A percentile compares a stretch with the other conserved stretches of the same genome.
Evolutionary conservation across 2,329 filamentous ascomycete genomes (phyloP).

Genomic region (Aspergillus intermedius): DNA sequence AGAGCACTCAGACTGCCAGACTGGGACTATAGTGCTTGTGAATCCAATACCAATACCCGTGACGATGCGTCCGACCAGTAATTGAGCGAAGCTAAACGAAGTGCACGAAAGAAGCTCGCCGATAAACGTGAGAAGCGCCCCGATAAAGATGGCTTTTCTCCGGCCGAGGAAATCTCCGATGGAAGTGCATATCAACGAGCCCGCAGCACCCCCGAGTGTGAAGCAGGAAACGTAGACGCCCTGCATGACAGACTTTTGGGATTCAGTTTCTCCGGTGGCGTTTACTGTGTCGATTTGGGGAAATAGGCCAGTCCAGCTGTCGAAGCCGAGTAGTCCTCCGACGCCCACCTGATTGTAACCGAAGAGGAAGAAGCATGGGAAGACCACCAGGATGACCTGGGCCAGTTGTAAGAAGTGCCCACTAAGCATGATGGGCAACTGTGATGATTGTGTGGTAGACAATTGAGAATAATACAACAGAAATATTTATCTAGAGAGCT

Average conservation of each 20-base stretch:
- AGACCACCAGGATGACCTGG: constrained; percentile 3
- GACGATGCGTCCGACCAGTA: constrained; percentile 43
- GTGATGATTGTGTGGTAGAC: not conserved
- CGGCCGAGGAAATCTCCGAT: constrained; percentile 22
- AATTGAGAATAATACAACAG: not conserved
- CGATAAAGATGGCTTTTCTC: constrained; percentile 45
- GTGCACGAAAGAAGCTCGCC: constrained; percentile 19
- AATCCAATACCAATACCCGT: constrained; percentile 47
- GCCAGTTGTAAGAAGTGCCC: constrained; percentile 3
- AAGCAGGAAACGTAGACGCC: not conserved
- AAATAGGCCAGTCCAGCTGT: constrained; percentile 1
- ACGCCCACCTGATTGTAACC: constrained; percentile 5
- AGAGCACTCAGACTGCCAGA: constrained; percentile 44
- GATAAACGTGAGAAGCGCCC: constrained; percentile 42
- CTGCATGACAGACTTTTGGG: not conserved
- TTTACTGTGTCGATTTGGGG: not conserved
- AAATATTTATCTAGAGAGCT: not conserved
- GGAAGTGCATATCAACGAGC: not conserved
- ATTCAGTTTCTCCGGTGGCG: not conserved
- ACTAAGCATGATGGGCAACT: not conserved
- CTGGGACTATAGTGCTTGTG: constrained; percentile 44
- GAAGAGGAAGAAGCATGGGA: constrained; percentile 1
- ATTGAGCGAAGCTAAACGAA: constrained; percentile 38
- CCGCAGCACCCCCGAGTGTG: not conserved
- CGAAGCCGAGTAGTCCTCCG: constrained; percentile 5